Evolutionary conservation across 2,329 filamentous ascomycete genomes (phyloP).

Genomic region (Lachnellula arida): DNA sequence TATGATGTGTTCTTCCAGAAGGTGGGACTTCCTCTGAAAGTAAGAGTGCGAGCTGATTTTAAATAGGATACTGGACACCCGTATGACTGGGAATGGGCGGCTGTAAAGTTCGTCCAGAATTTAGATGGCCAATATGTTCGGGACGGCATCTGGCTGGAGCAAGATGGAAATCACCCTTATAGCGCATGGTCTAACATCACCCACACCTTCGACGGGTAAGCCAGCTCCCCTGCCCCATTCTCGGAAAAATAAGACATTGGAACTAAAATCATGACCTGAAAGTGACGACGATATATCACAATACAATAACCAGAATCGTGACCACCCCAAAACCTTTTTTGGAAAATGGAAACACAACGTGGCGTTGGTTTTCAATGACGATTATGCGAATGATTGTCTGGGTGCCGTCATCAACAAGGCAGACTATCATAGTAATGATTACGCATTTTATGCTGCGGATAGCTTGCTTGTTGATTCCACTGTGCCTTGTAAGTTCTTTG

Average conservation of each 20-base stretch:
- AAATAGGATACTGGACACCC: conserved; percentile 20
- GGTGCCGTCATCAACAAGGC: conserved; percentile 12
- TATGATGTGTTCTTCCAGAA: conserved; percentile 22
- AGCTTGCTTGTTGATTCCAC: conserved; percentile 9
- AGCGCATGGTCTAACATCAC: conserved; percentile 10
- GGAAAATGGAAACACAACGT: conserved; percentile 20
- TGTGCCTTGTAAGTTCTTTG: conserved; percentile 15
- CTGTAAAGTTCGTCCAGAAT: conserved; percentile 15
- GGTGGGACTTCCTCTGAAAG: not conserved
- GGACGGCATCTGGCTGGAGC: conserved; percentile 17
- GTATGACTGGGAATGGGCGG: conserved; percentile 21
- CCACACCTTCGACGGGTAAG: conserved; percentile 13
- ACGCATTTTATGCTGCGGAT: conserved; percentile 15
- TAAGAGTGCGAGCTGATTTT: not conserved
- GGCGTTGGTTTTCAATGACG: conserved; percentile 11
- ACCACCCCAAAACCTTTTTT: conserved; percentile 17
- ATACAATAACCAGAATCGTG: conserved; percentile 12
- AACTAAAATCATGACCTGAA: not conserved
- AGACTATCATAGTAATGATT: conserved; percentile 20
- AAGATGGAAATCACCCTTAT: conserved; percentile 19
- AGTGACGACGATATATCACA: conserved; percentile 12
- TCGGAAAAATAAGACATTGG: not conserved
- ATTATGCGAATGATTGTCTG: conserved; percentile 15
- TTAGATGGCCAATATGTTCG: conserved; percentile 12
- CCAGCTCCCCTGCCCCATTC: not conserved